Evolutionary conservation across 139 green algal species (phyloP).

Genomic region (Tetratostichococcus sp.): DNA sequence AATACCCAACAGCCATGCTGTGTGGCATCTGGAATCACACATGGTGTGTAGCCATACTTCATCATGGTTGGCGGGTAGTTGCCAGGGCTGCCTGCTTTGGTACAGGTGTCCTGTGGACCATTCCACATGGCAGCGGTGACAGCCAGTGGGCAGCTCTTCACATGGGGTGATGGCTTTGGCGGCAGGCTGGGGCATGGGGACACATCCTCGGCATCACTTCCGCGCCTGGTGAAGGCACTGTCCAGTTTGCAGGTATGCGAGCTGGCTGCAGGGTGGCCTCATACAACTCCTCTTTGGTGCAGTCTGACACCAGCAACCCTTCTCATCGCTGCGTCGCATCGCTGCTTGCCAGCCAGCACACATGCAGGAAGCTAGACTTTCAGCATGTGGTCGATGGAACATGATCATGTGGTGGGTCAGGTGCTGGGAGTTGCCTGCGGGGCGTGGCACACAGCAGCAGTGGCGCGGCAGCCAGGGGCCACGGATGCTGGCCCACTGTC

Average conservation of each 20-base stretch:
- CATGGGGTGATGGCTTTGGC: constrained; percentile 89
- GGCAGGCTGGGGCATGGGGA: constrained; percentile 83
- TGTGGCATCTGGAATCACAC: neutral
- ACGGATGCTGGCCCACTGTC: neutral
- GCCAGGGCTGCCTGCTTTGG: neutral
- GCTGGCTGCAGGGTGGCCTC: too few species aligned
- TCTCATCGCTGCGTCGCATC: too few species aligned
- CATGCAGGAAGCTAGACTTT: too few species aligned
- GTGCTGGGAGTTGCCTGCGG: constrained; percentile 75
- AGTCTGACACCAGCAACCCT: too few species aligned
- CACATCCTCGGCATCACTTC: constrained; percentile 17
- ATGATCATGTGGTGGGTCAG: neutral
- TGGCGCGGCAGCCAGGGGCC: constrained; percentile 19
- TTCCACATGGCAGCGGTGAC: constrained; percentile 79
- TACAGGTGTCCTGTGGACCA: constrained; percentile 78
- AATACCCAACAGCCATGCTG: neutral
- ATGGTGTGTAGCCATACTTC: too few species aligned
- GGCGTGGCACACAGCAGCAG: constrained; percentile 87
- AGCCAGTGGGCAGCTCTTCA: constrained; percentile 70
- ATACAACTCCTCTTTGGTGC: too few species aligned
- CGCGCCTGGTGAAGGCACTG: constrained; percentile 25
- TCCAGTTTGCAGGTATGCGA: neutral
- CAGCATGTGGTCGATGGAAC: neutral
- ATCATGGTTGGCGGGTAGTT: too few species aligned
- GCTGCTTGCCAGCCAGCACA: too few species aligned